Evolutionary conservation across 2,329 filamentous ascomycete species (phyloP).

Genomic region (Fusarium heterosporum): DNA sequence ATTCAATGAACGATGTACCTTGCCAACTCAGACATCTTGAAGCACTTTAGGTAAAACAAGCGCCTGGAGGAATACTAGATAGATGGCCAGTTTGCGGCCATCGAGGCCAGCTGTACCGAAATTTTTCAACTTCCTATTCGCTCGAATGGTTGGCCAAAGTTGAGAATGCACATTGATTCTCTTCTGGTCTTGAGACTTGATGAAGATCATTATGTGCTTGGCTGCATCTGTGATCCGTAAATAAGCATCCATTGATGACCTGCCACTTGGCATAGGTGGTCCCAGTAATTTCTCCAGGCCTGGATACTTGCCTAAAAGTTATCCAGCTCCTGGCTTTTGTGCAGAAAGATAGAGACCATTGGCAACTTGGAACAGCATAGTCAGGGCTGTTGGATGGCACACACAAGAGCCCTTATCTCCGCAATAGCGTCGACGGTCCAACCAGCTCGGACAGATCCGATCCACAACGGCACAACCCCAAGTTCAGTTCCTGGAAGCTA

Average conservation of each 20-base stretch:
- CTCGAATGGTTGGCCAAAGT: slow-evolving; percentile 1
- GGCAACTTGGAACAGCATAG: slow-evolving; percentile 25
- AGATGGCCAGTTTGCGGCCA: slow-evolving; percentile 26
- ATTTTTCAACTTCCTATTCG: not conserved
- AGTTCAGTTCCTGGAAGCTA: slow-evolving; percentile 10
- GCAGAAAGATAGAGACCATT: slow-evolving; percentile 20
- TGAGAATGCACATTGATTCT: not conserved
- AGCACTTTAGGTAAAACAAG: slow-evolving; percentile 37
- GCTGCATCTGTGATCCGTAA: not conserved
- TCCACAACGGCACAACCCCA: slow-evolving; percentile 33
- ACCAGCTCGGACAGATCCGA: slow-evolving; percentile 38
- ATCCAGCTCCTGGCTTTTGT: slow-evolving; percentile 7
- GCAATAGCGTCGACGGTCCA: slow-evolving; percentile 33
- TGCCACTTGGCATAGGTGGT: slow-evolving; percentile 43
- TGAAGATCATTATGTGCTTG: slow-evolving; percentile 12
- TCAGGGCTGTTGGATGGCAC: slow-evolving; percentile 27
- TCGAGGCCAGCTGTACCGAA: slow-evolving; percentile 13
- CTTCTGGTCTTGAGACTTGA: not conserved
- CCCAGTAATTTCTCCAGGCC: slow-evolving; percentile 35
- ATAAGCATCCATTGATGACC: slow-evolving; percentile 34
- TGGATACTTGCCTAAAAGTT: slow-evolving; percentile 14
- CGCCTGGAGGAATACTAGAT: slow-evolving; percentile 30
- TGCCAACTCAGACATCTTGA: slow-evolving; percentile 10
- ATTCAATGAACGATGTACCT: slow-evolving; percentile 23
- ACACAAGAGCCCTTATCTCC: slow-evolving; percentile 14